These are phyloP conservation scores for Aspergillus spinulosporus DNA, from an alignment of 2,329 filamentous ascomycete genomes.

Conservation along the genomic window DNA sequence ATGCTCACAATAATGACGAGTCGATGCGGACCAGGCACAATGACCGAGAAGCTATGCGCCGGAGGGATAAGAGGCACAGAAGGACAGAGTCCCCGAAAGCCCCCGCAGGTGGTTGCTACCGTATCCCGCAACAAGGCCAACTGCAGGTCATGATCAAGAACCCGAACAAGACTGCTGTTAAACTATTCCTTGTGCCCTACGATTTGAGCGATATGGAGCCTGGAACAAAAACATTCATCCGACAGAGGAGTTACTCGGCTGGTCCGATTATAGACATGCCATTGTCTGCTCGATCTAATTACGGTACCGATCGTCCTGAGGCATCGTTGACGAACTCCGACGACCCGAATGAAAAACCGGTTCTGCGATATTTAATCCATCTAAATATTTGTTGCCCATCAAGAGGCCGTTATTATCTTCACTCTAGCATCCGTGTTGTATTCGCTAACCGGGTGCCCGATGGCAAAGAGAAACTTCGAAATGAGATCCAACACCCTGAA, in stretches of 20 bases:
- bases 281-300: slow-evolving; percentile 42
- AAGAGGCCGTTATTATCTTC: slow-evolving; percentile 81
- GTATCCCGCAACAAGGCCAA: slow-evolving; percentile 90
- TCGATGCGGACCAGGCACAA: slow-evolving; percentile 13
- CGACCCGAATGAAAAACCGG: slow-evolving; percentile 57
- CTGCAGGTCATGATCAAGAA: slow-evolving; percentile 98
- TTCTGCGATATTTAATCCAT: slow-evolving; percentile 86
- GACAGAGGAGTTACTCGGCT: slow-evolving; percentile 88
- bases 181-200: slow-evolving; percentile 91
- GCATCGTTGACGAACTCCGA: slow-evolving; percentile 51
- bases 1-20: slow-evolving; percentile 18
- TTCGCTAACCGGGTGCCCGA: slow-evolving; percentile 97
- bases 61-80: slow-evolving; percentile 60
- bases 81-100: slow-evolving; percentile 62
- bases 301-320: slow-evolving; percentile 56
- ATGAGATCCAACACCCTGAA: slow-evolving; percentile 86
- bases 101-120: slow-evolving; percentile 84
- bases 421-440: slow-evolving; percentile 89
- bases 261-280: slow-evolving; percentile 79
- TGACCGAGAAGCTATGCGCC: slow-evolving; percentile 43
- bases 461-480: slow-evolving; percentile 86
- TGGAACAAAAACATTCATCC: slow-evolving; percentile 92
- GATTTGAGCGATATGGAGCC: slow-evolving; percentile 89
- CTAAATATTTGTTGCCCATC: slow-evolving; percentile 87
- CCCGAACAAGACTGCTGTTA: slow-evolving; percentile 96